A percentile compares a stretch with the other conserved stretches of the same genome.
phyloP scores from a whole-genome alignment of 2,329 filamentous ascomycete species.

The Parastagonospora avenae region DNA sequence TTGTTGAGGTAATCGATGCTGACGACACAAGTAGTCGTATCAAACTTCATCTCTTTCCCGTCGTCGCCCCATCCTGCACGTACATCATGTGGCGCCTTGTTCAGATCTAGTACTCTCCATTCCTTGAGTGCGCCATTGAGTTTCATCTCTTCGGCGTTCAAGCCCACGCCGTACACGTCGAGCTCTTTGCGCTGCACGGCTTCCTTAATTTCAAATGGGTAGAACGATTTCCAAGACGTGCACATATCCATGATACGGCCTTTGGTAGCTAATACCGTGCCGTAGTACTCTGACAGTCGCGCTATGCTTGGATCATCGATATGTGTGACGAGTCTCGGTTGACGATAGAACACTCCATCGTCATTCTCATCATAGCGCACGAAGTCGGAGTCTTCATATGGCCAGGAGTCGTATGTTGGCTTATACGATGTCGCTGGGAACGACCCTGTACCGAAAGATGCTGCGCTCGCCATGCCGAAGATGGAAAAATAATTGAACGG shows the following conservation, averaged over 20 bases:
- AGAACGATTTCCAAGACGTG: constrained; percentile 57
- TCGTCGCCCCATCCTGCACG: constrained; percentile 12
- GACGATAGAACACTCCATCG: constrained; percentile 48
- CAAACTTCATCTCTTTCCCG: constrained; percentile 31
- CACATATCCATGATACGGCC: constrained; percentile 58
- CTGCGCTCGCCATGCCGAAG: constrained; percentile 5
- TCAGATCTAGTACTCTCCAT: constrained; percentile 51
- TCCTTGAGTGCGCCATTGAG: constrained; percentile 44
- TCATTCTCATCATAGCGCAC: constrained; percentile 42
- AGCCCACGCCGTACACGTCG: constrained; percentile 54
- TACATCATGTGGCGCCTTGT: constrained; percentile 43
- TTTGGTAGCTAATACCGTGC: constrained; percentile 46
- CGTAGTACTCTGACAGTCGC: constrained; percentile 54
- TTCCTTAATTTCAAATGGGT: constrained; percentile 41
- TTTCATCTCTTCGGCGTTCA: constrained; percentile 55
- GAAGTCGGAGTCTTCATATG: constrained; percentile 42
- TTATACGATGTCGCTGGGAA: constrained; percentile 20
- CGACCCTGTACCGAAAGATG: background rate
- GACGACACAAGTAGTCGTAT: constrained; percentile 58
- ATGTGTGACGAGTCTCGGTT: constrained; percentile 59
- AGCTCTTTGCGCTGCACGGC: constrained; percentile 40
- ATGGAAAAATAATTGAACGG: constrained; percentile 21
- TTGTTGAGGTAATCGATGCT: constrained; percentile 58
- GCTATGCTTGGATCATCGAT: constrained; percentile 58
- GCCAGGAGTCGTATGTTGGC: constrained; percentile 27